Evolutionary conservation across 164 flowering plant species (phyloP), one percentile per base, ranked within the genome.

Genomic region (Piper longum): DNA sequence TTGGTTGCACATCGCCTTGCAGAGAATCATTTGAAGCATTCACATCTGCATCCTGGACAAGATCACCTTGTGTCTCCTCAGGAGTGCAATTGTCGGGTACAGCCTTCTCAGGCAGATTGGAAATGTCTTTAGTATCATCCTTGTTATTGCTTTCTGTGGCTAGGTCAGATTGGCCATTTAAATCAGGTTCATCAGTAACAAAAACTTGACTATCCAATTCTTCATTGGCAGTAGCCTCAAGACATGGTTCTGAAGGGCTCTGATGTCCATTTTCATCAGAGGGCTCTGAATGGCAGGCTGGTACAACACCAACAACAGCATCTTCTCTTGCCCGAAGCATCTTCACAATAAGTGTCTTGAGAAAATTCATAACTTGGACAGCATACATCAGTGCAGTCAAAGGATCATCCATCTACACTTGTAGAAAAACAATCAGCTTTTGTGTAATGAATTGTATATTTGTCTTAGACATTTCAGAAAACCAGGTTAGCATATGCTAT

Each of bases 331-430:
- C 90, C 60, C 68, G 77, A 16, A 88, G 71, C 2, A 81, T 82
- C 75, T 69, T 85, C 16, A 72, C 17, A 41, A 88, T 81, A 45
- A 88, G 84, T 13, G 77, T 82, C 79, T 83, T 86, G 54, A 88
- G 85, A 69, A 86, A 88, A 74, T 88, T 88, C 95, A 88, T 85
- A 64, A 88, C 91, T 82, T 88, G 96, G 56, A 86, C 96, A 4
- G 89, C 92, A 70, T 88, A 85, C 92, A 86, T 86, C 78, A 88
- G 61, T 57, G 96, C 92, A 48, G 88, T 86, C 67, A 88, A 78
- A 54, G 96, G 96, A 75, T 88, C 96, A 14, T 82, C 87, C 92
- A 88, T 88, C 96, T 88, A 81, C 78, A 79, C 61, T 43, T 61
- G 40, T 17, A 56, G 16, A 41, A 16, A 56, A 18, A 41, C 18